Conservation (phyloP, 805 yeast genomes). For the Starmerella ratchasimensis region DNA sequence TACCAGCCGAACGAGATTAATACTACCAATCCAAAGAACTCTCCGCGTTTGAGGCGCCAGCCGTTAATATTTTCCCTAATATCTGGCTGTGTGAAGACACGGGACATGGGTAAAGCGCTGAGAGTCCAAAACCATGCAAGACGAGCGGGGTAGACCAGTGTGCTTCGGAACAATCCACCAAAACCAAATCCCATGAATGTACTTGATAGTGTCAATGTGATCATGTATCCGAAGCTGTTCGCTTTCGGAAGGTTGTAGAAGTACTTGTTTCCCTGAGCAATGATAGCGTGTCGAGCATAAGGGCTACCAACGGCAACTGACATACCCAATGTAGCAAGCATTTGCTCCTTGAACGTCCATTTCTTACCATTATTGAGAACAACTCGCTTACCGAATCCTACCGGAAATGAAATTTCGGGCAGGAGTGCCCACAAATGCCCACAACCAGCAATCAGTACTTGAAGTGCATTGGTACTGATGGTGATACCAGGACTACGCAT, state of each 20-base stretch:
- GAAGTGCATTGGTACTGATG: constrained; percentile 40
- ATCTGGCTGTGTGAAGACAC: constrained; percentile 33
- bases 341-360: constrained; percentile 52
- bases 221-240: constrained; percentile 37
- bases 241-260: constrained; percentile 25
- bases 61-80: constrained; percentile 37
- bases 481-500: constrained; percentile 42
- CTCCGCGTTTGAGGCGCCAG: constrained; percentile 43
- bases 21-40: constrained; percentile 35
- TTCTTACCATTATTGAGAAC: constrained; percentile 42
- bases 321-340: constrained; percentile 38
- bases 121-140: constrained; percentile 42
- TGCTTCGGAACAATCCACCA: constrained; percentile 49
- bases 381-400: constrained; percentile 3
- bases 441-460: constrained; percentile 45
- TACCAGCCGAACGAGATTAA: constrained; percentile 39
- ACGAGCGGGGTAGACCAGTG: constrained; percentile 39
- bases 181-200: constrained; percentile 55
- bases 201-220: constrained; percentile 39
- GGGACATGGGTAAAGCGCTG: constrained; percentile 37
- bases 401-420: constrained; percentile 5
- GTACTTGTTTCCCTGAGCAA: constrained; percentile 21
- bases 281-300: constrained; percentile 23
- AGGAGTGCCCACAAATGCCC: constrained; percentile 33
- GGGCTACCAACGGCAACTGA: constrained; percentile 17